A percentile compares a stretch with the other conserved stretches of the same genome.
phyloP scores from a whole-genome alignment of 306 rosid species.

The Pueraria montana region DNA sequence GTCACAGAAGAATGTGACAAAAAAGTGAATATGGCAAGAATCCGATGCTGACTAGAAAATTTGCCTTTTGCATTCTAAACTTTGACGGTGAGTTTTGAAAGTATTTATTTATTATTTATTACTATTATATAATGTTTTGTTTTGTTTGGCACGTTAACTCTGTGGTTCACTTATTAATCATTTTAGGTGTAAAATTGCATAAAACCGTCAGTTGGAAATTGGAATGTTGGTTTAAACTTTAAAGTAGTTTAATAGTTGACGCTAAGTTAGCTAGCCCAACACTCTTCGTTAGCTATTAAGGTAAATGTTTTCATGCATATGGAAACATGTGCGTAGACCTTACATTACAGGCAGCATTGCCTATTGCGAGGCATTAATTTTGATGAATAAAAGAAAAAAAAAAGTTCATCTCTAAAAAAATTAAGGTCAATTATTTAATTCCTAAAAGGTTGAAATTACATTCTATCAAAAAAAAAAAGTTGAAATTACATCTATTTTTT shows the following conservation, averaged over 20 bases:
- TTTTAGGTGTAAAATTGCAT: neutral
- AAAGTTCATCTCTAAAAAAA: neutral
- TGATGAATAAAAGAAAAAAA: too few relatives aligned
- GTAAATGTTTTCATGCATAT: neutral
- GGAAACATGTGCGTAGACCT: neutral
- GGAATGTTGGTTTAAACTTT: neutral
- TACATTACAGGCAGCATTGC: neutral
- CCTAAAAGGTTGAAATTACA: neutral
- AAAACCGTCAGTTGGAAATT: neutral
- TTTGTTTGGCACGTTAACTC: neutral
- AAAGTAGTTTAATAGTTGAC: neutral
- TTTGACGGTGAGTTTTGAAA: conserved; percentile 16
- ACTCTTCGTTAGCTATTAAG: neutral
- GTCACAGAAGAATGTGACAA: conserved; percentile 15
- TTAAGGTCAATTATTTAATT: neutral
- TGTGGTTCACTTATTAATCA: neutral
- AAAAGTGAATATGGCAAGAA: conserved; percentile 45
- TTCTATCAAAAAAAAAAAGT: too few relatives aligned
- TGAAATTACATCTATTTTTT: too few relatives aligned
- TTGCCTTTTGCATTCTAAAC: neutral
- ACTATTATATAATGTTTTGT: too few relatives aligned
- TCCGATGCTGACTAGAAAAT: conserved; percentile 50
- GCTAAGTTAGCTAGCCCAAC: neutral
- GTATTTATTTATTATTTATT: neutral
- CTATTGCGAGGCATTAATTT: neutral